Base-by-base conservation (phyloP, 768 basidiomycete species). In the Glaciozyma martinii region DNA sequence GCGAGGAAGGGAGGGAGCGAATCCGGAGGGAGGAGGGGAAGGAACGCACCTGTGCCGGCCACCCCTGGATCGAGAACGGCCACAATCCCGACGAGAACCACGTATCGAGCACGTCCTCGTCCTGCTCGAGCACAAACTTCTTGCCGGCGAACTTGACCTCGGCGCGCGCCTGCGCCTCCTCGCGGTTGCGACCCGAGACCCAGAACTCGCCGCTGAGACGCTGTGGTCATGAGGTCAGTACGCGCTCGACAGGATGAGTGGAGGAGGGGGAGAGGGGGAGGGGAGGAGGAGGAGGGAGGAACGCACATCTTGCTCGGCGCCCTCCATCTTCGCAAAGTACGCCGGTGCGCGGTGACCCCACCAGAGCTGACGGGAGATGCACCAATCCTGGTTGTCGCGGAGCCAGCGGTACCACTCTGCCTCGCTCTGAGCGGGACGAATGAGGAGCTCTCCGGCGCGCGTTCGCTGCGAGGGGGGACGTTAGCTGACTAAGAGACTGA, bases 31-130 rank as follows among this genome's bases (percentile, higher is more conserved):
- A 33, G 40, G 18, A 29, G 27, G 33, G 9, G 42, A 32, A 7
- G 16, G 3, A 10, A 63, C 75, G 52, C 60, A 88, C 91, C 76
- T 91, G 82, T n/a, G 91, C 82, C 0, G 95, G 95, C 95, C 95
- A 98, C 32, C 94, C 95, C 81, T 92, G 82, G 74, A 90, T 97
- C 3, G 92, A 93, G 79, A 89, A 95, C 2, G 94, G 95, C 95
- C 95, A 98, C 10, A 98, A 78, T 47, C 85, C 95, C 55, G 92
- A 95, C 0, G 93, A 97, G 78, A 98, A 99, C 94, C 95, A 99
- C 0, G 94, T 98, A 78, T 99, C 95, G 19, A 99, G 82, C 3
- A 99, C 94, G 75, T 99, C 95, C 65, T 90, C 89, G 72, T 98
- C 95, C 75, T 98, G 95, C 73, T 87, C 84, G 16, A 99, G 80